A percentile compares a stretch with the other conserved stretches of the same genome.
Evolutionary conservation across 371 early-diverging fungal species (phyloP).

Genomic region (Entomophthora muscae): DNA sequence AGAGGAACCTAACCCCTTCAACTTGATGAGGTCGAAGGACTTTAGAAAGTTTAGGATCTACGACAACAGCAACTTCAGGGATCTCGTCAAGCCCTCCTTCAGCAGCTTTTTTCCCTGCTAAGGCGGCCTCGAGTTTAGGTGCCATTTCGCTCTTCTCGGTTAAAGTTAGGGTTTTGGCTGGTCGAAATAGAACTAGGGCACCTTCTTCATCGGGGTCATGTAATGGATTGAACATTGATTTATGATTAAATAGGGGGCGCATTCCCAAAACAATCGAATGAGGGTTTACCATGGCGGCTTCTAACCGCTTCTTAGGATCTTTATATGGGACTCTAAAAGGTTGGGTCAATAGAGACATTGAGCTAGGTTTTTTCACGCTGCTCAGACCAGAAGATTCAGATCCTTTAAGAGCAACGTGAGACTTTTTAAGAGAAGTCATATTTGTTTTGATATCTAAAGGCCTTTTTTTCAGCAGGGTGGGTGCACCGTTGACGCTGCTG

Average conservation of each 20-base stretch:
- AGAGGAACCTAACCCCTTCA: conserved; percentile 86
- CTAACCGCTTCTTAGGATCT: not conserved
- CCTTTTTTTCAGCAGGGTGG: not conserved
- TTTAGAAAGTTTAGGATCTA: conserved; percentile 68
- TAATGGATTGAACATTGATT: conserved; percentile 2
- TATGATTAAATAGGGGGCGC: not conserved
- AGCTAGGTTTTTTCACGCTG: not conserved
- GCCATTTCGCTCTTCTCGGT: conserved; percentile 20
- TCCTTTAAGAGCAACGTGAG: not conserved
- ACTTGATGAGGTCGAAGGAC: conserved; percentile 90
- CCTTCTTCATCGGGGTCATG: conserved; percentile 24
- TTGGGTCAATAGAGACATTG: not conserved
- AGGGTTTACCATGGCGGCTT: not conserved
- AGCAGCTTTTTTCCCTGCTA: conserved; percentile 27
- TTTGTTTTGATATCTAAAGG: not conserved
- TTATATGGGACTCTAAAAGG: conserved; percentile 3
- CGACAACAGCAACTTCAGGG: conserved; percentile 33
- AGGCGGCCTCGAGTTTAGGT: conserved; percentile 14
- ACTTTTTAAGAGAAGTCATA: not conserved
- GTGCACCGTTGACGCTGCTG: too few relatives aligned
- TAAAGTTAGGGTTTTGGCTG: conserved; percentile 28
- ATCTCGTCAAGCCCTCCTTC: conserved; percentile 30
- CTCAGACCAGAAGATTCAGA: not conserved
- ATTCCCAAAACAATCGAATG: conserved; percentile 1
- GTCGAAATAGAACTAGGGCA: conserved; percentile 72